Evolutionary conservation across 495 filamentous ascomycete genomes (phyloP).

Genomic region (Margaritispora aquatica): DNA sequence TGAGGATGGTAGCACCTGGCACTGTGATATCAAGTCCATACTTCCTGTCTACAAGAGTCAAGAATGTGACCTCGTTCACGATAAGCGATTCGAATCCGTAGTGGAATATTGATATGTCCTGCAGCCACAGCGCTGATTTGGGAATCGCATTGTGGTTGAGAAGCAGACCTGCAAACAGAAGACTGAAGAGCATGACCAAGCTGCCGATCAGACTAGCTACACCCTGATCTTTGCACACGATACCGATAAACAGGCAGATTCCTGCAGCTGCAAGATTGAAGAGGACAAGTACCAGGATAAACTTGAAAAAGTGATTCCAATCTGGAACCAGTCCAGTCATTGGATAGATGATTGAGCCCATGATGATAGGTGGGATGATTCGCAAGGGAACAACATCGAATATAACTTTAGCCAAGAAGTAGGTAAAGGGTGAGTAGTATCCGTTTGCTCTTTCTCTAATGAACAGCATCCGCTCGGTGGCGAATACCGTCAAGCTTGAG

Average conservation of each 20-base stretch:
- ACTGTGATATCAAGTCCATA: conserved; percentile 95
- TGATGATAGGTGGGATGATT: conserved; percentile 90
- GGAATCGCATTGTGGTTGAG: conserved; percentile 95
- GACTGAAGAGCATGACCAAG: conserved; percentile 94
- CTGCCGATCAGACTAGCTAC: conserved; percentile 94
- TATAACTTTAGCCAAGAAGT: conserved; percentile 88
- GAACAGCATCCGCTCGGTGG: conserved; percentile 84
- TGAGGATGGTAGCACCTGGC: conserved; percentile 88
- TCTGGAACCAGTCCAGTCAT: conserved; percentile 93
- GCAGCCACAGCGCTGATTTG: conserved; percentile 74
- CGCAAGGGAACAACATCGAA: conserved; percentile 94
- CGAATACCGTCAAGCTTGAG: conserved; percentile 90
- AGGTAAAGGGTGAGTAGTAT: conserved; percentile 96
- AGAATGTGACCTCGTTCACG: conserved; percentile 92
- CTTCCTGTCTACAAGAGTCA: conserved; percentile 87
- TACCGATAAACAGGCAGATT: conserved; percentile 94
- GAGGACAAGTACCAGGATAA: conserved; percentile 84
- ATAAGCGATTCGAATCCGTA: conserved; percentile 95
- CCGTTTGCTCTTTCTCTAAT: conserved; percentile 93
- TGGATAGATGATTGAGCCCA: conserved; percentile 95
- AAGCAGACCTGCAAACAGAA: conserved; percentile 88
- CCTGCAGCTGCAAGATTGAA: conserved; percentile 93
- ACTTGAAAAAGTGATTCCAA: conserved; percentile 80
- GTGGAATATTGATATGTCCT: conserved; percentile 97
- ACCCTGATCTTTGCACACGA: conserved; percentile 84